Evolutionary conservation across 208 protist genomes (phyloP).

Genomic region (Trypanosomatidae sp.): DNA sequence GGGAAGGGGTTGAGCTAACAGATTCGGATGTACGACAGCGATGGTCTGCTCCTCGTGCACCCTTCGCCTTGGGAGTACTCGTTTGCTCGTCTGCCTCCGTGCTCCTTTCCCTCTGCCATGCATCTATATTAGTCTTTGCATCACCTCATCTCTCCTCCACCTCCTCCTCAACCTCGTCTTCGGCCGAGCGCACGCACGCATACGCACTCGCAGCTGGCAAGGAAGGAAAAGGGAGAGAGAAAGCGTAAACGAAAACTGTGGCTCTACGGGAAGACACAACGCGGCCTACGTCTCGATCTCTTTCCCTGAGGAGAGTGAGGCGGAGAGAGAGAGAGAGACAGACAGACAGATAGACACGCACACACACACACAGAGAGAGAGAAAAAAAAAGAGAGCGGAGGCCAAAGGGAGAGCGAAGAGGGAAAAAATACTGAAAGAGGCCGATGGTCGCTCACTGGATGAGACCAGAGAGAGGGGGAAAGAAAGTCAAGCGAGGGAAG

Average conservation of each 20-base stretch:
- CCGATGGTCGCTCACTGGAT: not conserved
- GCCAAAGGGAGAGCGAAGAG: conserved; percentile 1
- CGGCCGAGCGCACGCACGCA: not conserved
- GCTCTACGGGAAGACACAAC: not conserved
- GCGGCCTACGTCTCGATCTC: not conserved
- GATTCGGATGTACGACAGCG: not conserved
- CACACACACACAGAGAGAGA: not conserved
- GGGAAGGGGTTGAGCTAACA: not conserved
- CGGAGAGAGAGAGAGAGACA: not conserved
- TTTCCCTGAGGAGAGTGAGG: not conserved
- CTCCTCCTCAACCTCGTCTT: not conserved
- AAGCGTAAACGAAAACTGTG: not conserved
- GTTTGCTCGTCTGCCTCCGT: not conserved
- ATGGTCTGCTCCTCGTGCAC: not conserved
- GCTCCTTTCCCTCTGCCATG: not conserved
- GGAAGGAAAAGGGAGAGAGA: not conserved
- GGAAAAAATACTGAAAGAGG: conserved; percentile 12
- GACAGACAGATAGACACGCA: not conserved
- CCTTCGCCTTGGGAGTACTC: not conserved
- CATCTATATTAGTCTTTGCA: not conserved
- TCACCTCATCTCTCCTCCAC: not conserved
- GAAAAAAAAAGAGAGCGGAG: conserved; percentile 6
- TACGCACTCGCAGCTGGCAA: not conserved
- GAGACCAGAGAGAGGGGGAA: not conserved
- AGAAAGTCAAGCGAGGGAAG: not conserved